Evolutionary conservation across 768 basidiomycete genomes (phyloP).

Genomic region (Boletus pseudopeckii): DNA sequence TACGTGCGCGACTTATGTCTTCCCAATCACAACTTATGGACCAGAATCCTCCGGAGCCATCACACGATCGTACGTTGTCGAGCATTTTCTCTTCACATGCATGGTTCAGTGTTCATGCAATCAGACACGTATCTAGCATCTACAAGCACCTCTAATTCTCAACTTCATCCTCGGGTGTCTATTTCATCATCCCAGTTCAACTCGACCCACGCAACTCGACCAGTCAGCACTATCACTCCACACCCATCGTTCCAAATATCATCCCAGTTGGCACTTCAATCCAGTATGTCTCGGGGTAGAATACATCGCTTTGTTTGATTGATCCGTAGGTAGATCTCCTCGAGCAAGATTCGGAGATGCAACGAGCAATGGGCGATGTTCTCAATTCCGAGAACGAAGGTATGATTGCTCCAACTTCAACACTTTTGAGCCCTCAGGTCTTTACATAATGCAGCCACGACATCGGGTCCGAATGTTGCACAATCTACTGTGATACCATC

Average conservation of each 20-base stretch:
- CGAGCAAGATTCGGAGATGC: constrained; percentile 73
- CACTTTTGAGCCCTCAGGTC: not conserved
- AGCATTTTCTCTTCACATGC: not conserved
- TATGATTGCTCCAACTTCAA: constrained; percentile 1
- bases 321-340: constrained; percentile 48
- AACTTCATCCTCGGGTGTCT: constrained; percentile 23
- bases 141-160: constrained; percentile 9
- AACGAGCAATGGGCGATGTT: constrained; percentile 53
- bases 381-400: constrained; percentile 50
- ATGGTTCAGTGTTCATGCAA: constrained; percentile 3
- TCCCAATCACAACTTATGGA: constrained; percentile 38
- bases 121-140: constrained; percentile 17
- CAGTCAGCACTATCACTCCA: constrained; percentile 54
- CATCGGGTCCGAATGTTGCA: constrained; percentile 1
- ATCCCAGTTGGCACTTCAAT: constrained; percentile 46
- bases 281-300: constrained; percentile 42
- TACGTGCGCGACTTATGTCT: constrained; percentile 44
- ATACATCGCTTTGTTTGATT: not conserved
- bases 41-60: constrained; percentile 30
- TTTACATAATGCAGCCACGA: constrained; percentile 12
- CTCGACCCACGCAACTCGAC: constrained; percentile 38
- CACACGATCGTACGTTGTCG: constrained; percentile 36
- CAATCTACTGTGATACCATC: constrained; percentile 5
- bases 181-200: constrained; percentile 37
- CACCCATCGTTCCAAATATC: constrained; percentile 53